Conservation (phyloP, 495 filamentous ascomycete genomes). For the Aspergillus indologenus region DNA sequence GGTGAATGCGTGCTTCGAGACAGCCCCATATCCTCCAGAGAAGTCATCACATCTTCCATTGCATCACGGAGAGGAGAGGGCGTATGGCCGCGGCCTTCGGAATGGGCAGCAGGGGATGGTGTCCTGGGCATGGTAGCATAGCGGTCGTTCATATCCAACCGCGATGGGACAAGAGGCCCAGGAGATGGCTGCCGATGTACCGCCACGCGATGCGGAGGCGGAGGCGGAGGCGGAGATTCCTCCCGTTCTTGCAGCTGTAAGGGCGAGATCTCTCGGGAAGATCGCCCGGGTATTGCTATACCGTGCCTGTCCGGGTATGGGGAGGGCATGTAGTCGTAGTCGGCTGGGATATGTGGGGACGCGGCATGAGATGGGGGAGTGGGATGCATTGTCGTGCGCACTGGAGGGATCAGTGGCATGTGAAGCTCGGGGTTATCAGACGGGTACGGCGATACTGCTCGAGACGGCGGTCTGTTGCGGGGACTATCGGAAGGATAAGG, state of each 20-base stretch:
- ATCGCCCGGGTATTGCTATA: conserved; percentile 25
- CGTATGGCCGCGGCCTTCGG: conserved; percentile 64
- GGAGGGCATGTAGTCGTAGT: conserved; percentile 30
- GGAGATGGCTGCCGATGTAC: conserved; percentile 28
- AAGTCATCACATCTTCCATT: conserved; percentile 98
- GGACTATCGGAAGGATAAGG: conserved; percentile 7
- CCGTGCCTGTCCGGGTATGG: conserved; percentile 28
- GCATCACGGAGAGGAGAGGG: conserved; percentile 89
- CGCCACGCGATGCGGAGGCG: conserved; percentile 39
- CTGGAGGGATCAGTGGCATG: not conserved
- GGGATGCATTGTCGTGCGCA: not conserved
- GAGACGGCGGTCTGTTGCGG: conserved; percentile 7
- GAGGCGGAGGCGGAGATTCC: conserved; percentile 46
- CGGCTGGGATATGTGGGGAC: conserved; percentile 29
- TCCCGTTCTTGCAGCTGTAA: conserved; percentile 33
- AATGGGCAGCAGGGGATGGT: conserved; percentile 61
- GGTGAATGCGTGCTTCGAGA: conserved; percentile 47
- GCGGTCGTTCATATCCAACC: conserved; percentile 48
- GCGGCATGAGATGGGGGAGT: conserved; percentile 14
- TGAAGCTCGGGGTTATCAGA: not conserved
- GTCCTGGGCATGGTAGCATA: conserved; percentile 49
- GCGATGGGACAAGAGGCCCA: conserved; percentile 35
- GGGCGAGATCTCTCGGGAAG: conserved; percentile 39
- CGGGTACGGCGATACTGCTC: conserved; percentile 11
- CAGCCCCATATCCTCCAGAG: conserved; percentile 82